phyloP scores from a whole-genome alignment of 345 rosid species.

The Eucalyptus camaldulensis region DNA sequence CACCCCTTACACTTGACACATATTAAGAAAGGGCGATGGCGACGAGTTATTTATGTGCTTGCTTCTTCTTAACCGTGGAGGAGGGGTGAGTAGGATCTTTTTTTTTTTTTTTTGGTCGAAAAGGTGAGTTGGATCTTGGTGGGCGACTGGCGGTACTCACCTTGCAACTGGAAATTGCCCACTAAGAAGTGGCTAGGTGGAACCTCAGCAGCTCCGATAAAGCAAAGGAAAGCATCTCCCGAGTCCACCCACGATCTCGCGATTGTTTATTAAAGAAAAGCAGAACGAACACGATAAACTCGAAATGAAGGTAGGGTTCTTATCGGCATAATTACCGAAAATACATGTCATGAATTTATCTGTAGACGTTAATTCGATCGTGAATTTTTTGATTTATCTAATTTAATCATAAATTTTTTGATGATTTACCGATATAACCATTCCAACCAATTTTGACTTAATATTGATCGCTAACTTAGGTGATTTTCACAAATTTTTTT shows the following conservation, averaged over 20 bases:
- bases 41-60: not conserved
- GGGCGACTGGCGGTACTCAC: no score
- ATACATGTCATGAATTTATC: not conserved
- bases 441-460: not conserved
- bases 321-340: not conserved
- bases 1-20: not conserved
- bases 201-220: not conserved
- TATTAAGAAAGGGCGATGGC: not conserved
- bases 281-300: not conserved
- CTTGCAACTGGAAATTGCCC: no score
- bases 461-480: rapidly evolving
- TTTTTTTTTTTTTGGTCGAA: no score
- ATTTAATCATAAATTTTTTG: not conserved
- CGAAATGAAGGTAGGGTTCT: not conserved
- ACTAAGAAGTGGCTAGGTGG: no score
- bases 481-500: not conserved
- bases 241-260: not conserved
- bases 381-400: not conserved
- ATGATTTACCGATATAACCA: not conserved
- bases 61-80: not conserved
- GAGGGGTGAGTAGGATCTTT: no score
- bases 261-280: not conserved
- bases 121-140: no score
- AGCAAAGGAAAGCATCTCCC: not conserved
- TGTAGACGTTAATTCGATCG: rapidly evolving